Base-by-base conservation (phyloP, 148 eudicot species). In the Rhododendron ovatum region DNA sequence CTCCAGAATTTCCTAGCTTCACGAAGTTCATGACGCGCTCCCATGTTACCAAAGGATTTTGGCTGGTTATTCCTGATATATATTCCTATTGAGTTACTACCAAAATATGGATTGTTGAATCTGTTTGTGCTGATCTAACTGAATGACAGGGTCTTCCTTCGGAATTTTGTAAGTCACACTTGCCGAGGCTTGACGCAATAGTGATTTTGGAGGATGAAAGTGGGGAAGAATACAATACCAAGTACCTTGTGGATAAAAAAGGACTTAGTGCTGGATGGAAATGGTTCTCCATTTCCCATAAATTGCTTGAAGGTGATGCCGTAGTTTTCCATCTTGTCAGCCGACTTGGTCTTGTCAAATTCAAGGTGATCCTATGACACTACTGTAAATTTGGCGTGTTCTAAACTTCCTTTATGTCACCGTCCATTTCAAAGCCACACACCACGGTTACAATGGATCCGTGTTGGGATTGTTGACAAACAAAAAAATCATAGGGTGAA, bases 251-350 rank as follows among this genome's bases (percentile, higher is more conserved):
- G 8, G 51, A 47, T 9, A 47, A 33, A 1, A 88, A 30, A 78
- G 9, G 1, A 47, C 86, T 86, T 37, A 86, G 90, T 83, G 88
- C 69, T 43, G 90, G 88, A 33, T 88, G 90, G 90, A 86, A 57
- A 83, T 51, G 80, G 37, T 86, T 86, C 77, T 39, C 90, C 7
- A 10, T 71, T 24, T 65, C 11, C 2, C 86, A 86, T 22, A 83
- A 88, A 14, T 80, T 88, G 86, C 69, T 35, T 33, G 88, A 88
- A 76, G 88, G 88, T 30, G 90, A 88, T 74, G 90, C 57, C 41
- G 30, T 80, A 12, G 82, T 88, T 61, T 88, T 88, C 63, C 90
- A 86, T 30, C 82, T 88, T 74, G 33, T 86, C 69, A 15, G 24
- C 76, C 26, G 1, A 79, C 3, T 67, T 35, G 3, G 6, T 0